Base-by-base conservation (phyloP, 495 filamentous ascomycete genomes). In the Evansstolkia leycettana region DNA sequence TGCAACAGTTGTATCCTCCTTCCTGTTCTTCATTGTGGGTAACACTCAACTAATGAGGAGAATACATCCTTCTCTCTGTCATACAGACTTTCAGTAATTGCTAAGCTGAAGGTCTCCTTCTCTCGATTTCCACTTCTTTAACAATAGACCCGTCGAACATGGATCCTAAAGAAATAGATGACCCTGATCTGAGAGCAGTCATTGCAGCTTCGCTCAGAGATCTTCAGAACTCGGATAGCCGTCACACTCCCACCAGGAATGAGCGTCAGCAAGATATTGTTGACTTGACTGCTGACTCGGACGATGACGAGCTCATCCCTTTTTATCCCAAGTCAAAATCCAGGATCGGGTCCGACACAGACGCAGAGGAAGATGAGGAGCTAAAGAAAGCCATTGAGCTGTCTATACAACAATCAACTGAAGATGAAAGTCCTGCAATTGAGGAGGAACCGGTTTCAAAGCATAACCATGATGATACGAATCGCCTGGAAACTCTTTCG, bases 141-240 rank as follows among this genome's bases (percentile, higher is more conserved):
- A 9, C 20, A 23, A 4, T 9, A 23, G 9, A 9, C 20, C 9
- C 20, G 4, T 23, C 20, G n/a, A 44, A 40, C 17, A 56, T 53
- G 53, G 39, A 35, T 25, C 35, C 38, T 13, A 41, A 44, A 0
- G 39, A 45, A 26, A 3, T 30, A 5, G 33, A 49, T 26, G 54
- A 60, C 20, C 17, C 29, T 14, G 37, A 19, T 11, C 20, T 39
- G 12, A 39, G 24, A 39, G 41, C 29, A 10, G 41, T 36, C 84
- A 88, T 93, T 50, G 85, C 82, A 18, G 87, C 84, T 7, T 92
- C 85, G 11, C 54, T 93, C 20, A 69, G 74, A 37, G 85, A 92
- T 52, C 83, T 83, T 73, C 80, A 89, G 51, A 78, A 5, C 20
- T 7, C 19, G 33, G 6, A 3, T 28, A 28, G 29, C 5, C 34